Percentiles rank a stretch among this genome's conserved stretches.
phyloP scores from a whole-genome alignment of 495 filamentous ascomycete genomes.

The Tuber magnatum region DNA sequence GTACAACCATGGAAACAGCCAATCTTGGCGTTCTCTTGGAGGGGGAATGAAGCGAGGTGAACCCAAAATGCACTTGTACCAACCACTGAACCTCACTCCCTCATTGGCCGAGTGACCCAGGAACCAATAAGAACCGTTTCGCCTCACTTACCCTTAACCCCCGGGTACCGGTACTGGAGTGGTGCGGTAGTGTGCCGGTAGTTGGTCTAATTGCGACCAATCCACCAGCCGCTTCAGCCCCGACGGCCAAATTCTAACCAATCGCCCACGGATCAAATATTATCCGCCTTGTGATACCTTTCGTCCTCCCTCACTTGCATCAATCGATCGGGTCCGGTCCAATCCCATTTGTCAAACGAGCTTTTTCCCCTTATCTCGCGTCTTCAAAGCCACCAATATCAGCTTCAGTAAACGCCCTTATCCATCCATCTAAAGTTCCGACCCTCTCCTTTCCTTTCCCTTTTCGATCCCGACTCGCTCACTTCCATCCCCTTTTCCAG shows the following conservation, averaged over 20 bases:
- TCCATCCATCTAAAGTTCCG: neutral
- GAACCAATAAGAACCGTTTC: too few species aligned
- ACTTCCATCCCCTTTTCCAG: neutral
- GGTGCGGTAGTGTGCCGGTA: too few species aligned
- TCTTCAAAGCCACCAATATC: neutral
- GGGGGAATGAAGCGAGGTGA: too few species aligned
- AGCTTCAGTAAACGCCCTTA: neutral
- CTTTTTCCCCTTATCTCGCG: conserved; percentile 20
- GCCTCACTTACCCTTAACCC: too few species aligned
- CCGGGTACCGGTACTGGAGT: too few species aligned
- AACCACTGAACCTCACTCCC: too few species aligned
- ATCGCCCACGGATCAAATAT: neutral
- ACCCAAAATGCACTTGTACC: too few species aligned
- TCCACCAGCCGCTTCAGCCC: too few species aligned
- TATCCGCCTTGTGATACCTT: neutral
- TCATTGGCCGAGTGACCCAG: too few species aligned
- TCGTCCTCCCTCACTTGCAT: neutral
- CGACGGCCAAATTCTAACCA: neutral
- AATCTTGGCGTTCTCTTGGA: too few species aligned
- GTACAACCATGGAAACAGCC: too few species aligned
- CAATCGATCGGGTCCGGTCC: neutral
- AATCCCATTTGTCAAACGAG: conserved; percentile 13
- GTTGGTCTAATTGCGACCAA: too few species aligned
- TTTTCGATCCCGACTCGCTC: neutral
- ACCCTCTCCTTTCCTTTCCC: neutral